Conservation (phyloP, 2,329 filamentous ascomycete species). For the Alternaria solani region DNA sequence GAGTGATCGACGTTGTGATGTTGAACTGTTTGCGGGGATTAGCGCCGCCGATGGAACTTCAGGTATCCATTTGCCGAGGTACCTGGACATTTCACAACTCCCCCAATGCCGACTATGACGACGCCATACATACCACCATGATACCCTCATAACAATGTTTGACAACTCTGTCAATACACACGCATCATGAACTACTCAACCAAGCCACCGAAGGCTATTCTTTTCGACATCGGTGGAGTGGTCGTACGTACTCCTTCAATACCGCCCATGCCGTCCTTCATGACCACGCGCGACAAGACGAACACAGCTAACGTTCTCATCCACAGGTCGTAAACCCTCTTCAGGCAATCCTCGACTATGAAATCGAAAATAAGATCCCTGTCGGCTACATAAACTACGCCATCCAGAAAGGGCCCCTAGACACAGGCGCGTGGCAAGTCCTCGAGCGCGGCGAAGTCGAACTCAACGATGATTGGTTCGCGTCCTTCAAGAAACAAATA, state of each 20-base stretch:
- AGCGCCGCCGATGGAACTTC: conserved; percentile 26
- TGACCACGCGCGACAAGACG: background rate
- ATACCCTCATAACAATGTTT: conserved; percentile 15
- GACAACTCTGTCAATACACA: background rate
- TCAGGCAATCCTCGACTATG: conserved; percentile 91
- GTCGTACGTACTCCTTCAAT: conserved; percentile 71
- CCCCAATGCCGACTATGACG: conserved; percentile 20
- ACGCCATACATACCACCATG: conserved; percentile 27
- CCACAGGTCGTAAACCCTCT: conserved; percentile 86
- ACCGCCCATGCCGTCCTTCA: background rate
- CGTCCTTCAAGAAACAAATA: conserved; percentile 77
- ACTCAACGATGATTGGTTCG: conserved; percentile 78
- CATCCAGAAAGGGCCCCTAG: conserved; percentile 78
- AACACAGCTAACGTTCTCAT: conserved; percentile 2
- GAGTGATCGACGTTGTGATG: background rate
- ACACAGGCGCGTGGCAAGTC: conserved; percentile 81
- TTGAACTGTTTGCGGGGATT: conserved; percentile 2
- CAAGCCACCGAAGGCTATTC: conserved; percentile 45
- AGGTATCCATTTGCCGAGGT: conserved; percentile 35
- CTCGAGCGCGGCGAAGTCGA: conserved; percentile 85
- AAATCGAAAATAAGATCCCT: conserved; percentile 77
- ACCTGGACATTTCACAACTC: conserved; percentile 21
- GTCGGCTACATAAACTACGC: conserved; percentile 91
- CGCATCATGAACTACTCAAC: conserved; percentile 17
- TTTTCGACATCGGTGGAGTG: conserved; percentile 97